A percentile compares a stretch with the other conserved stretches of the same genome.
Conservation (phyloP, 805 yeast species). For the Schizosaccharomyces cryophilus region DNA sequence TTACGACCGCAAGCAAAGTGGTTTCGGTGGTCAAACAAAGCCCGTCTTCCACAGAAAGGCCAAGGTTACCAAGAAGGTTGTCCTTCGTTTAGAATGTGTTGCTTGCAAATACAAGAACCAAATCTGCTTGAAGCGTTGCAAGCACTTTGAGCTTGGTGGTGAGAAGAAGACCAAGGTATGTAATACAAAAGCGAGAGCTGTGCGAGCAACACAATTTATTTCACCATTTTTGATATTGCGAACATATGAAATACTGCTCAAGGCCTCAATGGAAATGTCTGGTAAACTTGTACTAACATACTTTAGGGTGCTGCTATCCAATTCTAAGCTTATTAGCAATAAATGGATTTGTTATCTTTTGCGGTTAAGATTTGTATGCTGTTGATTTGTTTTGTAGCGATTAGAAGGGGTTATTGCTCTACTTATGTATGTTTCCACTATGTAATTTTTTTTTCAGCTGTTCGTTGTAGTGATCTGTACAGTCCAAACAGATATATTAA, state of each 20-base stretch:
- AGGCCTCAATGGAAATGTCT: too few species aligned
- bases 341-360: neutral
- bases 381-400: too few species aligned
- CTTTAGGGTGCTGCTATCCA: slow-evolving; percentile 1
- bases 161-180: slow-evolving; percentile 94
- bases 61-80: slow-evolving; percentile 99
- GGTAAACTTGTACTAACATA: neutral
- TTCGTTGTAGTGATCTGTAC: too few species aligned
- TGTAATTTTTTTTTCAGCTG: too few species aligned
- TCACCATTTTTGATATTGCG: too few species aligned
- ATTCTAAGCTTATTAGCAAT: neutral
- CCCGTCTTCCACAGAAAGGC: slow-evolving; percentile 99
- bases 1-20: slow-evolving; percentile 99
- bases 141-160: slow-evolving; percentile 99
- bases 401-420: too few species aligned
- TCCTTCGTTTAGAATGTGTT: slow-evolving; percentile 96
- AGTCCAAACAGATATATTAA: too few species aligned
- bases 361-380: neutral
- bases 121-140: slow-evolving; percentile 95
- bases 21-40: slow-evolving; percentile 99
- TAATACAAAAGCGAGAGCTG: neutral
- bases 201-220: too few species aligned
- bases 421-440: too few species aligned
- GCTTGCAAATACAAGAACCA: slow-evolving; percentile 97
- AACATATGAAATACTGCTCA: too few species aligned